Evolutionary conservation across 257 asterid species (phyloP).

Genomic region (Oldenlandia corymbosa): DNA sequence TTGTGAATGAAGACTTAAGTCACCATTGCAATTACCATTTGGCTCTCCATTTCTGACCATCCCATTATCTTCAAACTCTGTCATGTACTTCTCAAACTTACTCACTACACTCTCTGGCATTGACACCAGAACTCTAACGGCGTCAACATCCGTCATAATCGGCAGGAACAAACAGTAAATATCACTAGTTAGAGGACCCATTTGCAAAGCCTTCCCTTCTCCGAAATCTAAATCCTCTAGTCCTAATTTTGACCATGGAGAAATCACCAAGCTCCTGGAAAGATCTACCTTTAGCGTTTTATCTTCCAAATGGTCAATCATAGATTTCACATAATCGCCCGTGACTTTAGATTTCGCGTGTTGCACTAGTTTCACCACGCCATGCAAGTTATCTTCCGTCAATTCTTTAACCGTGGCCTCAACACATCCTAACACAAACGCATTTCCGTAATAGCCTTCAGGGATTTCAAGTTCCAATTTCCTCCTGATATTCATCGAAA

Average conservation of each 20-base stretch:
- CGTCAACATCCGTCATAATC: slow-evolving; percentile 35
- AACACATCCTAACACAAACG: slow-evolving; percentile 63
- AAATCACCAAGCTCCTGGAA: slow-evolving; percentile 57
- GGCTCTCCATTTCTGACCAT: slow-evolving; percentile 29
- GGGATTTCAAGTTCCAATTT: slow-evolving; percentile 30
- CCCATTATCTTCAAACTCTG: slow-evolving; percentile 20
- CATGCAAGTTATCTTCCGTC: slow-evolving; percentile 27
- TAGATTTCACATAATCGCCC: slow-evolving; percentile 43
- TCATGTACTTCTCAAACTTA: slow-evolving; percentile 61
- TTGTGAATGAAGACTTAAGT: slow-evolving; percentile 26
- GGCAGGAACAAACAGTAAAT: slow-evolving; percentile 71
- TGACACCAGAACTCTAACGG: slow-evolving; percentile 56
- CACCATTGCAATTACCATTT: slow-evolving; percentile 20
- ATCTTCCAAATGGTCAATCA: slow-evolving; percentile 51
- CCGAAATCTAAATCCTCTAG: slow-evolving; percentile 79
- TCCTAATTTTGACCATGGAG: slow-evolving; percentile 80
- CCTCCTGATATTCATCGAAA: slow-evolving; percentile 49
- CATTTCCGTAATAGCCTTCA: slow-evolving; percentile 71
- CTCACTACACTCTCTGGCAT: slow-evolving; percentile 49
- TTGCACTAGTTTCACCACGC: slow-evolving; percentile 54
- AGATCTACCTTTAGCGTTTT: slow-evolving; percentile 30
- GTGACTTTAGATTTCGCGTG: slow-evolving; percentile 41
- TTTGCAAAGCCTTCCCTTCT: slow-evolving; percentile 56
- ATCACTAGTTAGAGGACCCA: slow-evolving; percentile 73
- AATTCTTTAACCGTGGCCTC: slow-evolving; percentile 51